Evolutionary conservation across 257 asterid species (phyloP).

Genomic region (Jasminum sambac): DNA sequence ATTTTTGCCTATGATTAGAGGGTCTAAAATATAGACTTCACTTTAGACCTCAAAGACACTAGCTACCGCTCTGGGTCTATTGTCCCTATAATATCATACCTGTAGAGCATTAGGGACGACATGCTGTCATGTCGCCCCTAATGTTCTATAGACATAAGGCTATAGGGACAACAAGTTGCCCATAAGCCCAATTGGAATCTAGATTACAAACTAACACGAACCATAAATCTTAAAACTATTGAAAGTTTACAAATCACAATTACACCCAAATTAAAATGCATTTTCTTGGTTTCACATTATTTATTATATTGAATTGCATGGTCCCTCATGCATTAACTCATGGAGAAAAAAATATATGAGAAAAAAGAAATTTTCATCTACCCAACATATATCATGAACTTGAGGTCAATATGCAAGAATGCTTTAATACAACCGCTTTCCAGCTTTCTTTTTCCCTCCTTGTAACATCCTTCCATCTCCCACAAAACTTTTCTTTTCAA

Average conservation of each 20-base stretch:
- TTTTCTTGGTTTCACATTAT: conserved; percentile 35
- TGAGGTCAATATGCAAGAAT: conserved; percentile 43
- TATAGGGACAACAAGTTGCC: no score
- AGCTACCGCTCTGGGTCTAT: no score
- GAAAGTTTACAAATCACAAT: neutral
- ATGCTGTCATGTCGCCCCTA: no score
- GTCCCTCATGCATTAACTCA: conserved; percentile 63
- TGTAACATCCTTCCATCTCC: conserved; percentile 16
- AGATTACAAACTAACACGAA: no score
- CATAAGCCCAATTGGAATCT: no score
- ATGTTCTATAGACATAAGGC: no score
- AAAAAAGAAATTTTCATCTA: neutral
- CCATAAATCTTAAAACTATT: no score
- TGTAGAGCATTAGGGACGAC: no score
- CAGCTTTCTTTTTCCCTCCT: conserved; percentile 26
- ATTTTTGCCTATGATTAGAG: no score
- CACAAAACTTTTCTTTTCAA: conserved; percentile 19
- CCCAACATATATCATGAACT: conserved; percentile 37
- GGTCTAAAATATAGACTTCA: no score
- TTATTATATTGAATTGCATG: conserved; percentile 46
- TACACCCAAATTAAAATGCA: conserved; percentile 6
- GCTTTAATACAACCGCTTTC: conserved; percentile 34
- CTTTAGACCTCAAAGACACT: no score
- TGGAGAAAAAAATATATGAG: conserved; percentile 31
- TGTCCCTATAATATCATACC: no score